Percentiles rank a stretch among this genome's conserved stretches.
Conservation (phyloP, 345 rosid genomes). For the Rhodamnia argentea region DNA sequence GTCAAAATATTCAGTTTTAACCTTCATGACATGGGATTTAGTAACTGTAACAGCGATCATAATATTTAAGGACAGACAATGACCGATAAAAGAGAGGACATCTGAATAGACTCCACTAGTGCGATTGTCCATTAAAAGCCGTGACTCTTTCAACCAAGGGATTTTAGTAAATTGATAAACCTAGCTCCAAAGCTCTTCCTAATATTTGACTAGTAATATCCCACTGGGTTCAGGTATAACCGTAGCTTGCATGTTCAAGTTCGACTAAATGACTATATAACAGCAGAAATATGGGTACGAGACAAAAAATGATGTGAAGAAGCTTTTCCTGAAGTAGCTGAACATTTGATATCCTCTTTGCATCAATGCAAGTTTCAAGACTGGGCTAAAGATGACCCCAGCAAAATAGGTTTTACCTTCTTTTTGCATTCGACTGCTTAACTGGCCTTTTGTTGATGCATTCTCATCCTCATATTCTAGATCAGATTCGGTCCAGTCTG, state of each 20-base stretch:
- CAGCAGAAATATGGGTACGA: not conserved
- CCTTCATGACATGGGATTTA: not conserved
- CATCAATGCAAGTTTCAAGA: not conserved
- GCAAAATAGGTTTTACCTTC: constrained; percentile 36
- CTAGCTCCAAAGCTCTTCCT: not conserved
- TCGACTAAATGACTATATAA: not conserved
- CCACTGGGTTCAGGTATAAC: not conserved
- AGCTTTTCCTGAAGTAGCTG: not conserved
- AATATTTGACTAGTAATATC: not conserved
- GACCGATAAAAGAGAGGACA: not conserved
- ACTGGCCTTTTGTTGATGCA: constrained; percentile 54
- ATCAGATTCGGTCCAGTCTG: constrained; percentile 85
- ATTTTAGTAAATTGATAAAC: not conserved
- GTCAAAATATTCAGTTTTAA: not conserved
- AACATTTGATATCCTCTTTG: not conserved
- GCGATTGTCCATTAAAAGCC: not conserved
- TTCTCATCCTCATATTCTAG: constrained; percentile 25
- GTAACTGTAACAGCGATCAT: not conserved
- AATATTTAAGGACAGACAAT: not conserved
- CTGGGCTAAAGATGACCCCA: not conserved
- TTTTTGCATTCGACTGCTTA: constrained; percentile 92
- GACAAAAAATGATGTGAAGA: not conserved
- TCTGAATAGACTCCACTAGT: not conserved
- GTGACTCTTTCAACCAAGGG: not conserved
- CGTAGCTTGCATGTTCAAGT: not conserved